Conservation (phyloP, 2,329 filamentous ascomycete species). For the Calonectria hongkongensis region DNA sequence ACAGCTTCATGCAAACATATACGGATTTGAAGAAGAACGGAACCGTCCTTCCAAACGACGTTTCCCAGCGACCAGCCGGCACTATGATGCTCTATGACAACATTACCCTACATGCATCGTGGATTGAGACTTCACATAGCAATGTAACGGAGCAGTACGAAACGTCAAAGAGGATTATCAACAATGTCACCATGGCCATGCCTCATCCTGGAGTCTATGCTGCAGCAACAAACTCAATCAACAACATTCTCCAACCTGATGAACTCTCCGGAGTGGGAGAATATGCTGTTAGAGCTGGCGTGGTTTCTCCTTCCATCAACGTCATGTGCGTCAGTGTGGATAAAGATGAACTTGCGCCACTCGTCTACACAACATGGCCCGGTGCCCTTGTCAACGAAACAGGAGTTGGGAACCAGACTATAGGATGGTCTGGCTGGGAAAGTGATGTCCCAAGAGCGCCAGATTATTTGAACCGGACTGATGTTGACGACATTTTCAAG, state of each 20-base stretch:
- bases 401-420: conserved; percentile 58
- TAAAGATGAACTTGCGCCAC: conserved; percentile 73
- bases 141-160: conserved; percentile 72
- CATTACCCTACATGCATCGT: conserved; percentile 80
- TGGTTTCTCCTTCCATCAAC: conserved; percentile 82
- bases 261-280: conserved; percentile 79
- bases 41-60: conserved; percentile 62
- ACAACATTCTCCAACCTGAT: conserved; percentile 81
- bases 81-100: conserved; percentile 82
- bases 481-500: conserved; percentile 81
- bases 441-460: conserved; percentile 60
- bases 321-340: conserved; percentile 83
- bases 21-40: conserved; percentile 65
- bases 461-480: conserved; percentile 72
- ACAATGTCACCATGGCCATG: conserved; percentile 86
- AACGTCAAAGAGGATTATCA: conserved; percentile 75
- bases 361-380: conserved; percentile 80
- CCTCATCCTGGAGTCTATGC: conserved; percentile 81
- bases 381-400: conserved; percentile 59
- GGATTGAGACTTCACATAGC: conserved; percentile 76
- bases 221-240: conserved; percentile 76
- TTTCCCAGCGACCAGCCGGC: conserved; percentile 73
- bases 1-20: conserved; percentile 77
- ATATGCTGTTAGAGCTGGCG: conserved; percentile 80
- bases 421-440: conserved; percentile 61